Base-by-base conservation (phyloP, 306 rosid species). In the Malus domestica region DNA sequence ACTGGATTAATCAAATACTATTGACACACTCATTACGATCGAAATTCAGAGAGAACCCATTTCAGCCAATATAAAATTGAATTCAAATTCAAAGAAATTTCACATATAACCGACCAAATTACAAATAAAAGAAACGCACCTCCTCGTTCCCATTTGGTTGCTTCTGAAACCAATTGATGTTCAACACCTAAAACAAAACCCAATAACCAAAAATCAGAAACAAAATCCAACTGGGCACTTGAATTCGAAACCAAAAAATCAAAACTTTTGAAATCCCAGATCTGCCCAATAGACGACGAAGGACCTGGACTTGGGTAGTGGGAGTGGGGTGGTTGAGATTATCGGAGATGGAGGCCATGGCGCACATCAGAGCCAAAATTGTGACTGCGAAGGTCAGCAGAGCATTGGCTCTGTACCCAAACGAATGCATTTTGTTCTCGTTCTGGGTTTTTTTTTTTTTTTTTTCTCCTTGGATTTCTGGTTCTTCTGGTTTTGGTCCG, bases 111-210 rank as follows among this genome's bases (percentile, higher is more conserved):
- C 61, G 15, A 30, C 8, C 8, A 5, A 71, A 49, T n/a, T 59
- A 25, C 22, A 22, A 10, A 7, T 32, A 20, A 42, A 27, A 13
- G 40, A 64, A 20, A 76, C 54, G 51, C 77, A 95, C 99, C 93
- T 95, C 99, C 67, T 92, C 97, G 58, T 95, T 88, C 79, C 97
- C 97, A 73, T 86, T 84, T 16, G 92, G 92, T 85, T 95, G 99
- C 89, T 90, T 90, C 87, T 88, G 96, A 69, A 92, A 92, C 99
- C 97, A 88, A 77, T 90, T 89, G 65, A 90, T 86, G 51, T 88
- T 89, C 89, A 88, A 71, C 2, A 92, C 97, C 99, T 90, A 51
- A 70, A 49, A 77, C 23, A 69, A 13, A 67, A 68, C 55, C 51
- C 55, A 4, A 63, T 15, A 62, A 25, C 30, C 2, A 62, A 11